Evolutionary conservation across 352 stramenopile species (phyloP).

Genomic region (Globisporangium perplexum): DNA sequence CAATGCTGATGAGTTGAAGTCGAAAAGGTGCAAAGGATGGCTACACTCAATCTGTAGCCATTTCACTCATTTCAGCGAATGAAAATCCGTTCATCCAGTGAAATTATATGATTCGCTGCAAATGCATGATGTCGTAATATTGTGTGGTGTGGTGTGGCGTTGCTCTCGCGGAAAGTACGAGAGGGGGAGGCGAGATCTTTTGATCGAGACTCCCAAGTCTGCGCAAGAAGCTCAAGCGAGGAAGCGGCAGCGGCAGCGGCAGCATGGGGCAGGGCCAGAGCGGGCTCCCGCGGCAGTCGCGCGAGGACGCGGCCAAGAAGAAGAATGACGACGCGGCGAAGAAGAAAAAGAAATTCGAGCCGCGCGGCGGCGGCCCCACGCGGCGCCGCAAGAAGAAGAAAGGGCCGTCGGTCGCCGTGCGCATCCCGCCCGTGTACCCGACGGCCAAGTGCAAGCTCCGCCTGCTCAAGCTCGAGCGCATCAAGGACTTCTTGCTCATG

Average conservation of each 20-base stretch:
- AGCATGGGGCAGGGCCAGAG: slow-evolving; percentile 86
- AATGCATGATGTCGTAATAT: not conserved
- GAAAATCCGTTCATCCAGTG: not conserved
- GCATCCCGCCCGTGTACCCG: slow-evolving; percentile 92
- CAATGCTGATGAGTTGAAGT: too few species aligned
- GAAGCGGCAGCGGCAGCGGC: not conserved
- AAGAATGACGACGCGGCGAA: slow-evolving; percentile 89
- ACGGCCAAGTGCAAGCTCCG: slow-evolving; percentile 99
- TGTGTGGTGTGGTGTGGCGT: not conserved
- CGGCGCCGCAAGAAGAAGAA: slow-evolving; percentile 92
- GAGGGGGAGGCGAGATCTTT: slow-evolving; percentile 1
- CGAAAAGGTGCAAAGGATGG: too few species aligned
- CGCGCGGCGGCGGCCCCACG: slow-evolving; percentile 76
- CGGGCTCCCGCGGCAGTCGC: slow-evolving; percentile 70
- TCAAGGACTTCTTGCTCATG: slow-evolving; percentile 99
- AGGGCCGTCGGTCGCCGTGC: slow-evolving; percentile 81
- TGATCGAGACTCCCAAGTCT: too few species aligned
- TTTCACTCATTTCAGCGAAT: not conserved
- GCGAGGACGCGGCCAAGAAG: slow-evolving; percentile 82
- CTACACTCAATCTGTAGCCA: not conserved
- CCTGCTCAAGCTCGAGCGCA: slow-evolving; percentile 98
- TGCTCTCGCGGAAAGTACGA: too few species aligned
- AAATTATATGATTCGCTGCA: not conserved
- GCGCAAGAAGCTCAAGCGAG: too few species aligned
- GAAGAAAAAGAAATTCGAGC: slow-evolving; percentile 95